These are phyloP conservation scores for Yamadazyma diddensiae DNA, from an alignment of 1,139 yeast genomes.

Conservation along the genomic window DNA sequence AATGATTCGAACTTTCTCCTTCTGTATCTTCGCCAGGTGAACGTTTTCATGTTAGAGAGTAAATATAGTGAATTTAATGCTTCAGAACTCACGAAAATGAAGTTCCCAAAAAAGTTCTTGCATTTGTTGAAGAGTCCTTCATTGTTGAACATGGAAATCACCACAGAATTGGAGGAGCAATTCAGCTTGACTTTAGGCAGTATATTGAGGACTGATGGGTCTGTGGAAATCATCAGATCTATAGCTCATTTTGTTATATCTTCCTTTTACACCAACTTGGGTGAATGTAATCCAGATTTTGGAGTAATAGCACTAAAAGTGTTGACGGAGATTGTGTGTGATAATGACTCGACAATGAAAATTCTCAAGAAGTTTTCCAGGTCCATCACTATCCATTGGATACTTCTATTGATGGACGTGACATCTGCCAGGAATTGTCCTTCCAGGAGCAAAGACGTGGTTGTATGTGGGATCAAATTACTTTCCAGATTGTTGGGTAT, in stretches of 20 bases:
- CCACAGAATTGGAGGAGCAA: conserved; percentile 16
- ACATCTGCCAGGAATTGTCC: conserved; percentile 14
- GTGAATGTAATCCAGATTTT: conserved; percentile 25
- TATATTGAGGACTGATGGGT: conserved; percentile 29
- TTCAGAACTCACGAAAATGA: conserved; percentile 50
- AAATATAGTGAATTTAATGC: conserved; percentile 48
- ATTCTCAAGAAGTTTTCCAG: conserved; percentile 48
- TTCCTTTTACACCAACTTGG: conserved; percentile 26
- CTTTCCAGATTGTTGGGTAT: conserved; percentile 47
- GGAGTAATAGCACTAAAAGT: conserved; percentile 29
- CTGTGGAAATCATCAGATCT: conserved; percentile 37
- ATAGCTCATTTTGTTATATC: conserved; percentile 35
- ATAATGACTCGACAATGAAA: conserved; percentile 30
- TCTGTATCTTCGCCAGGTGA: conserved; percentile 54
- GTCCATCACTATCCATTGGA: conserved; percentile 64
- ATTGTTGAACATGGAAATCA: conserved; percentile 11
- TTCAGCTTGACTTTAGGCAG: conserved; percentile 20
- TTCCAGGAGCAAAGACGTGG: conserved; percentile 30
- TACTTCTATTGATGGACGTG: conserved; percentile 50
- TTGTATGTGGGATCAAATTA: conserved; percentile 47
- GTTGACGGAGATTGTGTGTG: conserved; percentile 32
- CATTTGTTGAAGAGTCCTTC: conserved; percentile 44
- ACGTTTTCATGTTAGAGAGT: conserved; percentile 51
- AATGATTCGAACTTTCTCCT: conserved; percentile 42
- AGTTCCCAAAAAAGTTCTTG: conserved; percentile 49